Evolutionary conservation across 257 asterid species (phyloP).

Genomic region (Cynanchum wilfordii): DNA sequence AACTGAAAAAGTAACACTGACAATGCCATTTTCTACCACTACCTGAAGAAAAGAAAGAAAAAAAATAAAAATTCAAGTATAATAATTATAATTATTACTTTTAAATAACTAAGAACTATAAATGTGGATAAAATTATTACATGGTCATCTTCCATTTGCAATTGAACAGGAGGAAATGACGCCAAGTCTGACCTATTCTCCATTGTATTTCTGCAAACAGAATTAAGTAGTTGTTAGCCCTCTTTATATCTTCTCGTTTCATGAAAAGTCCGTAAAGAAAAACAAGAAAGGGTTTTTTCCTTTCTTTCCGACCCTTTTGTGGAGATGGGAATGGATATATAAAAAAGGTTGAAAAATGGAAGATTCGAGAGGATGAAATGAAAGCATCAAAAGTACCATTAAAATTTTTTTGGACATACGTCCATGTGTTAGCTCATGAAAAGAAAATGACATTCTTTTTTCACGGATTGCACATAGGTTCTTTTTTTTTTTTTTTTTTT

Average conservation of each 20-base stretch:
- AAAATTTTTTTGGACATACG: too few species aligned
- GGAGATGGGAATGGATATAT: too few species aligned
- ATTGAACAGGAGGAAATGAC: constrained; percentile 50
- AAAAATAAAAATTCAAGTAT: too few species aligned
- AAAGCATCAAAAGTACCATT: not conserved
- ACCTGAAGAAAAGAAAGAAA: constrained; percentile 31
- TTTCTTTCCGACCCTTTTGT: too few species aligned
- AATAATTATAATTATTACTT: too few species aligned
- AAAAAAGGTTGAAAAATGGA: not conserved
- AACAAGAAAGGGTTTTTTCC: too few species aligned
- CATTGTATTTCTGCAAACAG: constrained; percentile 31
- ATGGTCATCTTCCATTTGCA: constrained; percentile 36
- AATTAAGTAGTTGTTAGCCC: not conserved
- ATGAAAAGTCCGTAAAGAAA: too few species aligned
- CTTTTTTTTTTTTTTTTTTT: too few species aligned
- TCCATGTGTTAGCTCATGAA: too few species aligned
- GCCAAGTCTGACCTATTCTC: constrained; percentile 14
- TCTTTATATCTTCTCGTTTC: too few species aligned
- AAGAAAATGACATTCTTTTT: not conserved
- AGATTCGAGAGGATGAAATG: not conserved
- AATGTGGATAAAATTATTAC: constrained; percentile 26
- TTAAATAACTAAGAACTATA: not conserved
- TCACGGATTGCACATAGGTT: constrained; percentile 8
- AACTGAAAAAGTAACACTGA: constrained; percentile 45
- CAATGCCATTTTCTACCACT: constrained; percentile 58